These are phyloP conservation scores for Saccharomycopsis hybrid DNA, from an alignment of 1,139 yeast species.

Conservation along the genomic window DNA sequence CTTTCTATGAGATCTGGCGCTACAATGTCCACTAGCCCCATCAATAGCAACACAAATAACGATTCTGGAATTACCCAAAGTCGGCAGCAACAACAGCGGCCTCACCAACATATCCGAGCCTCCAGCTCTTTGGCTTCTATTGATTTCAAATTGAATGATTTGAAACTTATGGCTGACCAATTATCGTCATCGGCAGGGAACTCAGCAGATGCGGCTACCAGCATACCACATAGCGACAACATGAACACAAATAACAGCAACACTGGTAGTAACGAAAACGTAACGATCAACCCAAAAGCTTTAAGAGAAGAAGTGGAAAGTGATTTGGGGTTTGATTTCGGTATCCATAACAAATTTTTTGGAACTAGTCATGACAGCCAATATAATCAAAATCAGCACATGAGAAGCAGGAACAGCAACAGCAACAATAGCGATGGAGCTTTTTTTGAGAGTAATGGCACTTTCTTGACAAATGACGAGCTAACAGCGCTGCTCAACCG, in stretches of 20 bases:
- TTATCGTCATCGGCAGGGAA: no score
- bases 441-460: no score
- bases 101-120: neutral
- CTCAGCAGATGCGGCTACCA: neutral
- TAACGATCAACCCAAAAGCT: neutral
- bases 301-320: neutral
- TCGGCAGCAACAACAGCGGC: neutral
- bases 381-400: no score
- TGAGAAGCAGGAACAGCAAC: no score
- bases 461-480: no score
- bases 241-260: no score
- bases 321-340: conserved; percentile 5
- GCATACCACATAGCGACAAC: no score
- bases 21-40: no score
- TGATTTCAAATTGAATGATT: conserved; percentile 8
- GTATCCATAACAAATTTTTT: neutral
- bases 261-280: neutral
- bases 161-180: no score
- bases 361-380: neutral
- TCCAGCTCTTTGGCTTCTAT: conserved; percentile 14
- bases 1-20: neutral
- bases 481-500: no score
- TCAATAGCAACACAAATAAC: neutral
- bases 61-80: neutral
- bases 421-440: neutral